Base-by-base conservation (phyloP, 768 basidiomycete species). In the Mrakia gelida region DNA sequence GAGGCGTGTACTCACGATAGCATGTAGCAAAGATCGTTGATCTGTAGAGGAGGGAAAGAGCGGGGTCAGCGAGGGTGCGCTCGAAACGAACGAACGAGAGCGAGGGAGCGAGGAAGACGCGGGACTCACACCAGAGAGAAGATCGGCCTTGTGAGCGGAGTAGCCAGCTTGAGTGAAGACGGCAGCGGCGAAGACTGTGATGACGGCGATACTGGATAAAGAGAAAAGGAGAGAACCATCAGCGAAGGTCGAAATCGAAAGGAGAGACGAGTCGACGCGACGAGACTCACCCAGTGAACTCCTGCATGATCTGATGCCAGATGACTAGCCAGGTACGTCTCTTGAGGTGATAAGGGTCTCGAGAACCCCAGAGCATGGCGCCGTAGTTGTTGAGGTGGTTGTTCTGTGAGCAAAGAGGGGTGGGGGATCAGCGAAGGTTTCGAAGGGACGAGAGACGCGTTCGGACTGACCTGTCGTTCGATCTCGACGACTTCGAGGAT, bases 301-400 rank as follows among this genome's bases (percentile, higher is more conserved):
- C 81, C 75, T 81, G 81, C 73, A 76, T 74, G 68, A 82, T 73
- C 72, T 82, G 81, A 38, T 81, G 68, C 62, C 81, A 76, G 63
- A 82, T 80, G 43, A 80, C 75, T 21, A 81, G 71, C 79, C 79
- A 79, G 11, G 73, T 73, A 49, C 81, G 41, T 32, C 80, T 45
- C 18, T 41, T 49, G n/a, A 72, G 70, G 21, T 77, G 70, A 23
- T 62, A 77, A 10, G 56, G 16, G 59, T 77, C 76, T 9, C 34
- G 73, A 16, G 45, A 62, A 59, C 79, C 79, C 34, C 79, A 79
- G 21, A 81, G 38, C 81, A 80, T 81, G n/a, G 54, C 72, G 18
- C 8, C 78, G 77, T 67, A 61, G 56, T 43, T 6, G 59, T 52
- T 30, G 32, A 56, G n/a, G 41, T 56, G 61, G 52, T 65, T 15